Percentiles rank a stretch among this genome's conserved stretches.
Evolutionary conservation across 1,139 yeast species (phyloP).

Genomic region (Meyerozyma athensensis): DNA sequence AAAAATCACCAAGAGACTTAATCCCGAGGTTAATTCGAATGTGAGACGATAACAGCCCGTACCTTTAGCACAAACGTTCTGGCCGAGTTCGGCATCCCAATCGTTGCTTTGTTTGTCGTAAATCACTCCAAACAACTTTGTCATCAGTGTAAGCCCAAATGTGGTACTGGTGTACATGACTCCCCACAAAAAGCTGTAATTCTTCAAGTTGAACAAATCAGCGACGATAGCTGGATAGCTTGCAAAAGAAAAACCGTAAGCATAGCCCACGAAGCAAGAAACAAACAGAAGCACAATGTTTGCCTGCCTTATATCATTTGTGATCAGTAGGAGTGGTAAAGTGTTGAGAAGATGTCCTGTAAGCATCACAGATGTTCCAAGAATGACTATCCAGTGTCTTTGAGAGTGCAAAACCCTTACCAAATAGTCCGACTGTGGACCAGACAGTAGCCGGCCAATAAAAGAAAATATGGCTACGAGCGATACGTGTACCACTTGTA

Average conservation of each 20-base stretch:
- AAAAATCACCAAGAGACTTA: constrained; percentile 22
- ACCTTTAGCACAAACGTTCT: constrained; percentile 33
- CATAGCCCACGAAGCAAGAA: constrained; percentile 62
- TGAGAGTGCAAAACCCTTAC: constrained; percentile 49
- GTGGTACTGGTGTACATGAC: constrained; percentile 55
- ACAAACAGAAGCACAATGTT: constrained; percentile 38
- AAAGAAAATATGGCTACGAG: constrained; percentile 64
- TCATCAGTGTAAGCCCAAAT: constrained; percentile 31
- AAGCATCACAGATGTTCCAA: constrained; percentile 42
- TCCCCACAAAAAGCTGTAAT: constrained; percentile 83
- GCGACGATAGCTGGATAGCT: constrained; percentile 76
- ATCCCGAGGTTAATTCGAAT: constrained; percentile 28
- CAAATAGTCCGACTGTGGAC: constrained; percentile 60
- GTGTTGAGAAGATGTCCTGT: constrained; percentile 40
- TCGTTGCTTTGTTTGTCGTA: constrained; percentile 32
- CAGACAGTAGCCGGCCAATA: constrained; percentile 63
- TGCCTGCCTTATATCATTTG: constrained; percentile 21
- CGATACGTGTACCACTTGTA: constrained; percentile 72
- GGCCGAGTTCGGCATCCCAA: constrained; percentile 18
- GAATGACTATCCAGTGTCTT: constrained; percentile 62
- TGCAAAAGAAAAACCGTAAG: constrained; percentile 81
- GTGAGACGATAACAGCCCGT: constrained; percentile 35
- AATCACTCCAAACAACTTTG: constrained; percentile 36
- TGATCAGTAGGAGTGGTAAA: constrained; percentile 22
- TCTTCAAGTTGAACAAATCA: constrained; percentile 67